These are phyloP conservation scores for Cladosporium sp. DNA, from an alignment of 2,329 filamentous ascomycete genomes.

Conservation along the genomic window DNA sequence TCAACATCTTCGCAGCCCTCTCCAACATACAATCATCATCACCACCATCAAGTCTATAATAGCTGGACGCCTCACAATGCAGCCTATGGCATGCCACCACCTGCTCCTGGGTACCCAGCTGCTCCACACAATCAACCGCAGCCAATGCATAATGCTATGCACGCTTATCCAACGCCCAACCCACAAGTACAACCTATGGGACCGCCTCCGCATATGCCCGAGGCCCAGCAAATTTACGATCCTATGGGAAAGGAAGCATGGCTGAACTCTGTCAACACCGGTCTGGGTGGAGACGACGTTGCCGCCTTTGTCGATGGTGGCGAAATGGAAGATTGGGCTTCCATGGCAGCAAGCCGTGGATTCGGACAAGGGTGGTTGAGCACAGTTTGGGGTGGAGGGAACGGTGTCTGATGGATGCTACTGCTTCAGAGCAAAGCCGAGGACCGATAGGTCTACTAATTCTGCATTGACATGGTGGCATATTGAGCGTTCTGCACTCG, in stretches of 20 bases:
- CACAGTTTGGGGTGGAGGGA: conserved; percentile 24
- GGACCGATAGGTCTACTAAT: not conserved
- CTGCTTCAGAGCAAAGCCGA: not conserved
- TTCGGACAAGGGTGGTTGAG: conserved; percentile 28
- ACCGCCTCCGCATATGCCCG: conserved; percentile 10
- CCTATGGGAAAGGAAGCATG: conserved; percentile 30
- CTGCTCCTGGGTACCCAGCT: not conserved
- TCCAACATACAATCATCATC: conserved; percentile 17
- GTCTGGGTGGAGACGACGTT: conserved; percentile 37
- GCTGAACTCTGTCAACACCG: conserved; percentile 33
- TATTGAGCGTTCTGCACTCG: not conserved
- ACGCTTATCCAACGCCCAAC: conserved; percentile 7
- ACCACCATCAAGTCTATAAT: conserved; percentile 16
- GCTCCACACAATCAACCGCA: not conserved
- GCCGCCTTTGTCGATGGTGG: conserved; percentile 38
- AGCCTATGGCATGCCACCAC: conserved; percentile 19
- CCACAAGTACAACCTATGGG: conserved; percentile 9
- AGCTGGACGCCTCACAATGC: conserved; percentile 21
- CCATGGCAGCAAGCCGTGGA: conserved; percentile 20
- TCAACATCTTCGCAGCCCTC: conserved; percentile 25
- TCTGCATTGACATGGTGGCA: not conserved
- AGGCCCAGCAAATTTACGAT: conserved; percentile 21
- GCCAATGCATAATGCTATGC: not conserved
- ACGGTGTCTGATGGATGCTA: not conserved
- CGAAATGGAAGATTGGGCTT: conserved; percentile 32